Base-by-base conservation (phyloP, 768 basidiomycete genomes). In the Mycena capillaripes region DNA sequence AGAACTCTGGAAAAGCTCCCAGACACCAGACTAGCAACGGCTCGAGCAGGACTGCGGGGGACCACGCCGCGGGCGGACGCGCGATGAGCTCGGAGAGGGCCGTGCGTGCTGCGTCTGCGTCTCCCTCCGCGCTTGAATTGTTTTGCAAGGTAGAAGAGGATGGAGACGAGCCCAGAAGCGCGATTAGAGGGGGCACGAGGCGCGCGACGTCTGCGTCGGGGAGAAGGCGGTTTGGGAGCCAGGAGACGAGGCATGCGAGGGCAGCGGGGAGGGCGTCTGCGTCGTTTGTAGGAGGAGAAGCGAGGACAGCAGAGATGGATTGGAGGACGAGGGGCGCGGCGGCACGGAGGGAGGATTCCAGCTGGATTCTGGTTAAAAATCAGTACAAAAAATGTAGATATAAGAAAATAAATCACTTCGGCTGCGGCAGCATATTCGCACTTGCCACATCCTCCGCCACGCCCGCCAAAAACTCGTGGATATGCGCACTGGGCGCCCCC, bases 221-320 rank as follows among this genome's bases (percentile, higher is more conserved):
- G 38, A 61, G 46, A 9, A 59, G 30, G 82, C 89, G 74, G 38
- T 89, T 87, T 3, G 86, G 82, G 76, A 97, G 89, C 97, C 97
- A 98, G 3, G 93, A 91, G 78, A 94, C 91, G 3, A 97, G 83
- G 78, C 95, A 96, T 71, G 89, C 91, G 64, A 96, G 85, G 0
- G 95, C 94, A 0, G 94, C 90, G 21, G 88, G 87, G n/a, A n/a
- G n/a, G n/a, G 34, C 34, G 34, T 36, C 34, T 36, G 34, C 12
- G 12, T 36, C 12, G 6, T 36, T 12, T n/a, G n/a, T n/a, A n/a
- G n/a, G n/a, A n/a, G n/a, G n/a, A n/a, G n/a, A n/a, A n/a, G n/a
- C n/a, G n/a, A n/a, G n/a, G n/a, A n/a, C n/a, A n/a, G n/a, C n/a
- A n/a, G n/a, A n/a, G n/a, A n/a, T n/a, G n/a, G n/a, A 91, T 69